Evolutionary conservation across 805 yeast species (phyloP).

Genomic region (Nakazawaea ambrosiae): DNA sequence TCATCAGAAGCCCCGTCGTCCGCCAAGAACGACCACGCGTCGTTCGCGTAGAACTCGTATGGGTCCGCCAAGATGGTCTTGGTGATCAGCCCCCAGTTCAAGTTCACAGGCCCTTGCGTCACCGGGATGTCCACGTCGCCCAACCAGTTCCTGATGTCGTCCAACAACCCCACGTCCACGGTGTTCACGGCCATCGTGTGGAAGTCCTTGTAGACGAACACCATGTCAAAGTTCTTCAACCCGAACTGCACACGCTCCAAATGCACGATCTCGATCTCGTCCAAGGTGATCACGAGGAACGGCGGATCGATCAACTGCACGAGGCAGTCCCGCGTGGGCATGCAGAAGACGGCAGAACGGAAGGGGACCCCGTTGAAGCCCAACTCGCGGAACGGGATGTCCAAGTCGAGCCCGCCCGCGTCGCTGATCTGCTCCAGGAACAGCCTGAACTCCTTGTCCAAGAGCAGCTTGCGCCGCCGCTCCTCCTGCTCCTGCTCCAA

Average conservation of each 20-base stretch:
- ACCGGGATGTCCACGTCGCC: constrained; percentile 96
- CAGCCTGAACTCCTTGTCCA: constrained; percentile 85
- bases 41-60: constrained; percentile 85
- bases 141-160: constrained; percentile 92
- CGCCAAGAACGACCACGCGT: constrained; percentile 94
- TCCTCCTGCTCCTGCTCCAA: constrained; percentile 98
- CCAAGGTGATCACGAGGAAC: constrained; percentile 82
- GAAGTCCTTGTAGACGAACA: constrained; percentile 93
- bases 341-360: constrained; percentile 87
- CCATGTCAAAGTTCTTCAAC: constrained; percentile 90
- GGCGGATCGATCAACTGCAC: constrained; percentile 94
- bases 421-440: constrained; percentile 91
- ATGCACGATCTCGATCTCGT: constrained; percentile 91
- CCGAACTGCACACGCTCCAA: constrained; percentile 97
- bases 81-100: constrained; percentile 95
- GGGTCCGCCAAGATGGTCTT: constrained; percentile 90
- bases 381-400: constrained; percentile 89
- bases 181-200: constrained; percentile 93
- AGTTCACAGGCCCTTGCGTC: constrained; percentile 91
- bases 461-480: constrained; percentile 80
- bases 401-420: constrained; percentile 79
- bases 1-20: constrained; percentile 79
- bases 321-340: constrained; percentile 96
- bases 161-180: constrained; percentile 86
- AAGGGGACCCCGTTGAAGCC: constrained; percentile 98